Percentiles rank a stretch among this genome's conserved stretches.
Evolutionary conservation across 2,329 filamentous ascomycete genomes (phyloP).

Genomic region (Scolecobasidium constrictum): DNA sequence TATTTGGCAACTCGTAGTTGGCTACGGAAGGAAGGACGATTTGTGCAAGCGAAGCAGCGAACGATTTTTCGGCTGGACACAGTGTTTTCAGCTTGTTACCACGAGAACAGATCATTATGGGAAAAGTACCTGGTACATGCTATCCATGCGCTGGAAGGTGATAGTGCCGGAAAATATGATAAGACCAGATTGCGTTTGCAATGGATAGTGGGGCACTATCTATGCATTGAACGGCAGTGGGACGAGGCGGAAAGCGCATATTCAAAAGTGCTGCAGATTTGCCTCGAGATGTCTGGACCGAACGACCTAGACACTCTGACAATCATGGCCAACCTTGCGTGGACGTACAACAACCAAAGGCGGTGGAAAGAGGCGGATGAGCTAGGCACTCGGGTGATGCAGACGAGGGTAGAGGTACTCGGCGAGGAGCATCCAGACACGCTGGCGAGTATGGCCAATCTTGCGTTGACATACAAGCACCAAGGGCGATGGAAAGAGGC

Average conservation of each 20-base stretch:
- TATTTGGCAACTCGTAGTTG: constrained; percentile 13
- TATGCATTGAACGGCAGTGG: not conserved
- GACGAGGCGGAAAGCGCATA: not conserved
- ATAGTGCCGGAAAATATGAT: not conserved
- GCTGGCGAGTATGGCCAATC: constrained; percentile 2
- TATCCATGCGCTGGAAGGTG: not conserved
- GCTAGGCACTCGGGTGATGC: constrained; percentile 8
- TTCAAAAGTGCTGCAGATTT: not conserved
- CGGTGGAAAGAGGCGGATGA: constrained; percentile 11
- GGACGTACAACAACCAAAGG: constrained; percentile 7
- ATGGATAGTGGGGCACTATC: not conserved
- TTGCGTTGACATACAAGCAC: not conserved
- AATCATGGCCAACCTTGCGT: constrained; percentile 8
- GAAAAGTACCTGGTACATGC: not conserved
- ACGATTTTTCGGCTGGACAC: not conserved
- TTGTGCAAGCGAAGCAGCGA: not conserved
- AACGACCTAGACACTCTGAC: constrained; percentile 4
- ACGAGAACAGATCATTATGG: not conserved
- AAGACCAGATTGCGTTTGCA: not conserved
- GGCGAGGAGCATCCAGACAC: constrained; percentile 8
- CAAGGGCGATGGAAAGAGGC: constrained; percentile 10
- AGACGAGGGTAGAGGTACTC: constrained; percentile 6
- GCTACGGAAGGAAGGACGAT: constrained; percentile 10
- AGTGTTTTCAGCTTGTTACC: not conserved
- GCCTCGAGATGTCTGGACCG: not conserved